These are phyloP conservation scores for Medicago lupulina DNA, from an alignment of 306 rosid species.

Conservation along the genomic window DNA sequence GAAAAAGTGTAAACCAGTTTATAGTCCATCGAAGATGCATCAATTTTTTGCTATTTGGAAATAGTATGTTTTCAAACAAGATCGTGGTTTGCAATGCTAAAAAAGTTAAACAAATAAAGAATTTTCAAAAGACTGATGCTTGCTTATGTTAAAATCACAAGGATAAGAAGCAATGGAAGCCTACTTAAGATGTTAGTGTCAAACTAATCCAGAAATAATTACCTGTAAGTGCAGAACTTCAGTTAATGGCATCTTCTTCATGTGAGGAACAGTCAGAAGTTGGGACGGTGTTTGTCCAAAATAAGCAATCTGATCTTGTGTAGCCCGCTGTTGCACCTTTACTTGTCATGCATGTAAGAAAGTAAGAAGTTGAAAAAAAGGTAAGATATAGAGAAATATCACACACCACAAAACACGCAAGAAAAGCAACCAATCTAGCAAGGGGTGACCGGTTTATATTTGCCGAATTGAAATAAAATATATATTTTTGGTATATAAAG, in stretches of 20 bases:
- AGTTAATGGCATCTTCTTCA: slow-evolving; percentile 72
- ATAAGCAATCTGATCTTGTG: slow-evolving; percentile 99
- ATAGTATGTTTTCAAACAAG: not conserved
- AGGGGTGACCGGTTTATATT: not conserved
- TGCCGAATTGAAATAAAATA: not conserved
- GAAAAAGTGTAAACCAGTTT: not conserved
- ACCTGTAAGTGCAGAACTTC: slow-evolving; percentile 99
- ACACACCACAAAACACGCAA: slow-evolving; percentile 14
- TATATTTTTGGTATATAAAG: not conserved
- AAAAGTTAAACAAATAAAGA: not conserved
- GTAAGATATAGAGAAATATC: slow-evolving; percentile 4
- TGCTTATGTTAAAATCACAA: slow-evolving; percentile 1
- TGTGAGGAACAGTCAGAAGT: slow-evolving; percentile 88
- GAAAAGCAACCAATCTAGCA: not conserved
- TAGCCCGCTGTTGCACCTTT: slow-evolving; percentile 86
- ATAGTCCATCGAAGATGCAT: not conserved
- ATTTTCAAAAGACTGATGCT: not conserved
- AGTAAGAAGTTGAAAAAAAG: slow-evolving; percentile 22
- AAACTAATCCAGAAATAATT: slow-evolving; percentile 31
- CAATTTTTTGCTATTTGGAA: slow-evolving; percentile 5
- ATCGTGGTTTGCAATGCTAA: slow-evolving; percentile 5
- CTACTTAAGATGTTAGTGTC: slow-evolving; percentile 22
- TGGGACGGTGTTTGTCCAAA: slow-evolving; percentile 99
- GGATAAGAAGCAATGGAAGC: slow-evolving; percentile 27
- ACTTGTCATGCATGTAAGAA: slow-evolving; percentile 42